Evolutionary conservation across 345 rosid species (phyloP), one percentile per base, ranked within the genome.

Genomic region (Nasturtium officinale): DNA sequence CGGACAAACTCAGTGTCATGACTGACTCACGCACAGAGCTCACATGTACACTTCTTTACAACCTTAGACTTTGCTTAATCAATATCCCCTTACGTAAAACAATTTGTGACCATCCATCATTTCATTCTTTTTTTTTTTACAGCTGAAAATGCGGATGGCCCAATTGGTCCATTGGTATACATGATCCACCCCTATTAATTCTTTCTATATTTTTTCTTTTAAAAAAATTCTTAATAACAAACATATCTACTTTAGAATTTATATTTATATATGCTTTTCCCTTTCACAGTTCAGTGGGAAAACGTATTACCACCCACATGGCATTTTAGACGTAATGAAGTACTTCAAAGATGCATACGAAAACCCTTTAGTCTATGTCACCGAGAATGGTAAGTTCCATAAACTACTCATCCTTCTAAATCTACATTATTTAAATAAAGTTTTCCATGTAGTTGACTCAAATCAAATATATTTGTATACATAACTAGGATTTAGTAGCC

Each of bases 331-430:
- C n/a, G 45, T 66, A 9, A 37, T 74, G 59, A 35, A 66, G 0
- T 16, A 57, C 15, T 65, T 58, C 72, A 66, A 48, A 48, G 2
- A 5, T 0, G 35, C 4, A 9, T 71, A 71, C 23, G 13, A 4
- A 8, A 16, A 72, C 26, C 77, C 77, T 63, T 29, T 53, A 15
- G 7, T 72, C 10, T 72, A 61, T 42, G 10, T 72, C 11, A 72
- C 76, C 11, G 77, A 72, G 55, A 72, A 72, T 26, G 77, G 77
- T n/a, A n/a, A n/a, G n/a, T n/a, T n/a, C n/a, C n/a, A n/a, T n/a
- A n/a, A n/a, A n/a, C n/a, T n/a, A n/a, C n/a, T n/a, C n/a, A n/a
- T n/a, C n/a, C n/a, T n/a, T n/a, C n/a, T n/a, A n/a, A n/a, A n/a
- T n/a, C n/a, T n/a, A n/a, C n/a, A n/a, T n/a, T n/a, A n/a, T n/a